Base-by-base conservation (phyloP, 306 rosid genomes). In the Inga laurina region DNA sequence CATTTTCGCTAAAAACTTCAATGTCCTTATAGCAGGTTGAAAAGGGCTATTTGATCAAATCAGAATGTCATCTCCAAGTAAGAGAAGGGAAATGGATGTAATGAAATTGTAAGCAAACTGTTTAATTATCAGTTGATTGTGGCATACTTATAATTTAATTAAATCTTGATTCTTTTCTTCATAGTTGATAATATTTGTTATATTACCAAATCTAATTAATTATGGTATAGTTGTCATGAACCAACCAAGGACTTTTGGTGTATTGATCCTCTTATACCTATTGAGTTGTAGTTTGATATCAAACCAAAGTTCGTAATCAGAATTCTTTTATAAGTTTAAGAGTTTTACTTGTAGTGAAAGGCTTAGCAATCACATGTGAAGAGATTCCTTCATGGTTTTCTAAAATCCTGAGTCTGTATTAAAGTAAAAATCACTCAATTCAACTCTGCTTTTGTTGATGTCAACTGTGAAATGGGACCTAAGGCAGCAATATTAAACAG, bases 21-120 rank as follows among this genome's bases (percentile, higher is more conserved):
- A 75, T 88, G 73, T 57, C 35, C 37, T 59, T 79, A 45, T 77
- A 43, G 78, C 92, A 91, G 97, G 91, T 85, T 85, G 78, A 85
- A 84, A 86, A 77, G 82, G 87, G 79, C 82, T 65, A 65, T 80
- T 82, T 81, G 43, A 51, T 79, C 10, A 70, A 52, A 44, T 81
- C 85, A 89, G 83, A 78, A 97, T 97, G 99, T 97, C 98, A 84
- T 97, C 99, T 88, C 99, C 98, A 83, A 94, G 98, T 90, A 97
- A 97, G 90, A 91, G 99, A 85, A 90, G 99, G 88, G 99, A 97
- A 81, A 94, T 97, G 97, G 99, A 97, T 90, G 99, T 97, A 76
- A 94, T 94, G 99, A 97, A 97, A 85, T 79, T 97, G 99, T 97
- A 87, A 91, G 99, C 85, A 35, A 44, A 51, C 74, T 88, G 27